Evolutionary conservation across 176 grass and related monocot species (phyloP), one percentile per base, ranked within the genome.

Genomic region (Microstegium vimineum): DNA sequence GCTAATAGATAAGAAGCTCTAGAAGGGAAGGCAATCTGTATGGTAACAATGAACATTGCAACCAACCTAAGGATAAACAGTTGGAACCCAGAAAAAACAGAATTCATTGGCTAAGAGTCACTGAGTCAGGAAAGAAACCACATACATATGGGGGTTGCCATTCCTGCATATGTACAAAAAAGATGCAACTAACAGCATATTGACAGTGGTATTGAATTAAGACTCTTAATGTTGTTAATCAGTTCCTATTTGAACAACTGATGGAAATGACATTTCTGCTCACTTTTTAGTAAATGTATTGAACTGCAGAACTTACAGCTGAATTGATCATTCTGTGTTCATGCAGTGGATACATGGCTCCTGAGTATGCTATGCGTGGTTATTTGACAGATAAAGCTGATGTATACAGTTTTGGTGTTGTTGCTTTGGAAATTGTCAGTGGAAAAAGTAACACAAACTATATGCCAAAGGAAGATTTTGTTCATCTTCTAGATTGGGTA

Each of bases 401-500:
- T 88, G 82, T 93, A 36, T 98, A 98, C 69, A 93, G 95, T 72
- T 98, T 98, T 80, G 95, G 92, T 22, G 90, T 98, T 23, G 92
- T 98, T 85, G 90, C 85, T 90, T 84, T 98, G 82, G 95, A 98
- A 80, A 88, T 90, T 59, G 90, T 95, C 41, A 98, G 92, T 77
- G 90, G 92, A 57, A 98, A 98, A 89, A 98, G 92, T 56, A 95
- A 98, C 72, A 98, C 92, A 71, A 95, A 88, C 87, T 98, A 98
- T 86, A 90, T 82, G 77, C 92, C 95, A 32, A 89, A 91, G 66
- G 90, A 98, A 87, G 95, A 98, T 7, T 98, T 93, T 66, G 90
- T 98, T 70, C 91, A 93, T 82, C 95, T 98, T 68, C 90, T 98
- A 26, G 95, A 98, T 78, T 91, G 95, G 95, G 95, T 95, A 93